Evolutionary conservation across 768 basidiomycete genomes (phyloP), one percentile per base, ranked within the genome.

Genomic region (Pleurotus platypus): DNA sequence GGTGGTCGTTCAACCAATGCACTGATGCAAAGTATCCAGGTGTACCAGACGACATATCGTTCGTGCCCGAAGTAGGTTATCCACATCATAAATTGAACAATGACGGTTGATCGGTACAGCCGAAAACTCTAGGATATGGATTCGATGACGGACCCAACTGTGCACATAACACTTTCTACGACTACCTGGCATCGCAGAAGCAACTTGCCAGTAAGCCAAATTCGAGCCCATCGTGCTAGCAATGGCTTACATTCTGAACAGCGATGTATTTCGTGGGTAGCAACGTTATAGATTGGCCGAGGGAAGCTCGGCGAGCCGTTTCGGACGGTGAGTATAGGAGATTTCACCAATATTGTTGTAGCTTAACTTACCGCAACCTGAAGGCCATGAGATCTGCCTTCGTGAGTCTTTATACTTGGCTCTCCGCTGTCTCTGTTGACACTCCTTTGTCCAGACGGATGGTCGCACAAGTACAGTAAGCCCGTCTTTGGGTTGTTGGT

Each of bases 61-160:
- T 58, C n/a, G 72, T 78, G 18, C 82, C 84, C 5, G 83, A 85
- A 71, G 82, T 76, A 46, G 7, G 56, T 53, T 22, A 27, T 18
- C 22, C 26, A 6, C 46, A 15, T 11, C 8, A 15, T 7, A 15
- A 6, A 2, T 16, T 20, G 1, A 35, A 13, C 16, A 22, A 15
- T 20, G n/a, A 20, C 42, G 9, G 38, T 53, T 18, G 27, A 2
- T 45, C 26, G 0, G 24, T 47, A 8, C 57, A 82, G 81, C 84
- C 85, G 30, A 63, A 67, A 8, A 82, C 83, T 2, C 68, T 84
- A 15, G 85, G 83, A 1, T 85, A 81, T 46, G 82, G 76, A 2
- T 86, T 86, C 57, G 85, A 86, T 58, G 84, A 86, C 58, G 85
- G 85, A 1, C 85, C 85, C 1, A 84, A 83, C 61, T 86, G 84